These are phyloP conservation scores for Bryoerythrophyllum caledonicum DNA, from an alignment of 225 moss, liverwort and hornwort genomes.

Conservation along the genomic window DNA sequence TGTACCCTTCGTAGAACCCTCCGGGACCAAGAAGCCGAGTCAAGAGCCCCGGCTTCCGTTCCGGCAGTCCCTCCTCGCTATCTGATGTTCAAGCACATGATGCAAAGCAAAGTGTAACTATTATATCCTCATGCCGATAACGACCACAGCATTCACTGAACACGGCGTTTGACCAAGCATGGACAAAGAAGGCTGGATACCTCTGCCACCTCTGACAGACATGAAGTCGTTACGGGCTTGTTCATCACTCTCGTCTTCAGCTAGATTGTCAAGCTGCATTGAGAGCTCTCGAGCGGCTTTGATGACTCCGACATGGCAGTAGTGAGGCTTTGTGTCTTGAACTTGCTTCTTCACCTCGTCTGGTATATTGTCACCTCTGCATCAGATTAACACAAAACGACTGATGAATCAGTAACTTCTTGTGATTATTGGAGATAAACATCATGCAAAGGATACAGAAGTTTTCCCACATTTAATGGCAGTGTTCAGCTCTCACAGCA, in stretches of 20 bases:
- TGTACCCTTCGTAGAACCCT: conserved; percentile 71
- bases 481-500: background rate
- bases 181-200: background rate
- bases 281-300: conserved; percentile 84
- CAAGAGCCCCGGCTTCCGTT: conserved; percentile 55
- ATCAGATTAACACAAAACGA: too few relatives aligned
- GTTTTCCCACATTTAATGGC: background rate
- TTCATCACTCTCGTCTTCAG: conserved; percentile 51
- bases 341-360: conserved; percentile 65
- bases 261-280: conserved; percentile 68
- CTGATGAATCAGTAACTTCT: conserved; percentile 1
- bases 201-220: conserved; percentile 2
- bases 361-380: conserved; percentile 46
- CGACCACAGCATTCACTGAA: background rate
- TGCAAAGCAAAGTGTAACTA: background rate
- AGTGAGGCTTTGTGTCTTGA: conserved; percentile 68
- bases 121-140: background rate
- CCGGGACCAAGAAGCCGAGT: conserved; percentile 71
- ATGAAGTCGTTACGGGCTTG: conserved; percentile 35
- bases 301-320: conserved; percentile 81
- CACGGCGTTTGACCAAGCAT: background rate
- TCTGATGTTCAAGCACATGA: conserved; percentile 33
- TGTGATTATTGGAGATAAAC: background rate
- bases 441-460: background rate
- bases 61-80: conserved; percentile 13